Percentiles rank a stretch among this genome's conserved stretches.
Evolutionary conservation across 2,329 filamentous ascomycete species (phyloP).

Genomic region (Colletotrichum musicola): DNA sequence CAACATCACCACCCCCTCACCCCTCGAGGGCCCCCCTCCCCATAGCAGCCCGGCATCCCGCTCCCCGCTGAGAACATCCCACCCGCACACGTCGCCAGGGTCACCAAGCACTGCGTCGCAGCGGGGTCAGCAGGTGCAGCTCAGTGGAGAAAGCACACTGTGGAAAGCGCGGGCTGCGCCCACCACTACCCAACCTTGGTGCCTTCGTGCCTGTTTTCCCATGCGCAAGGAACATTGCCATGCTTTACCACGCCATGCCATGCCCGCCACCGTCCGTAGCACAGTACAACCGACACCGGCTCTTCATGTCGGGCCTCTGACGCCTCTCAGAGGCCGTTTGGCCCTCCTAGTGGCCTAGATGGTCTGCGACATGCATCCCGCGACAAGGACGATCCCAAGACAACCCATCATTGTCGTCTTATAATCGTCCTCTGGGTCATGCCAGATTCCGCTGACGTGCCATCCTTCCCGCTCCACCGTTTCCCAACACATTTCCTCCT

Average conservation of each 20-base stretch:
- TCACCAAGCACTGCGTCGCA: conserved; percentile 24
- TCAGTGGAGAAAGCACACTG: conserved; percentile 14
- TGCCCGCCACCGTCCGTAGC: neutral
- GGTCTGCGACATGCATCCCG: conserved; percentile 24
- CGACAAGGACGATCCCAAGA: conserved; percentile 38
- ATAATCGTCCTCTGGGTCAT: conserved; percentile 34
- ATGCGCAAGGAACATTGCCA: neutral
- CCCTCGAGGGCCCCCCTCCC: neutral
- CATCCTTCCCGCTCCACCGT: conserved; percentile 20
- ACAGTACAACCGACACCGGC: conserved; percentile 28
- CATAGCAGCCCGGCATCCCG: neutral
- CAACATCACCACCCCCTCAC: neutral
- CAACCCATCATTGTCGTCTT: conserved; percentile 32
- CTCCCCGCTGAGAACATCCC: conserved; percentile 24
- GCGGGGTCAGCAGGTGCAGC: conserved; percentile 30
- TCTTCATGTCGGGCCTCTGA: conserved; percentile 9
- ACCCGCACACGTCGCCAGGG: conserved; percentile 26
- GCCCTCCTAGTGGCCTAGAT: conserved; percentile 24
- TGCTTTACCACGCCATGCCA: conserved; percentile 2
- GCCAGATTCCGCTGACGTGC: conserved; percentile 31
- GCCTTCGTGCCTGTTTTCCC: neutral
- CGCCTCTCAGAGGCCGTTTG: conserved; percentile 1
- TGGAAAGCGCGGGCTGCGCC: conserved; percentile 32
- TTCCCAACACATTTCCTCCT: conserved; percentile 16
- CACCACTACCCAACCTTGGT: neutral